Conservation (phyloP, 2,329 filamentous ascomycete species). For the Knoxdaviesia capensis region DNA sequence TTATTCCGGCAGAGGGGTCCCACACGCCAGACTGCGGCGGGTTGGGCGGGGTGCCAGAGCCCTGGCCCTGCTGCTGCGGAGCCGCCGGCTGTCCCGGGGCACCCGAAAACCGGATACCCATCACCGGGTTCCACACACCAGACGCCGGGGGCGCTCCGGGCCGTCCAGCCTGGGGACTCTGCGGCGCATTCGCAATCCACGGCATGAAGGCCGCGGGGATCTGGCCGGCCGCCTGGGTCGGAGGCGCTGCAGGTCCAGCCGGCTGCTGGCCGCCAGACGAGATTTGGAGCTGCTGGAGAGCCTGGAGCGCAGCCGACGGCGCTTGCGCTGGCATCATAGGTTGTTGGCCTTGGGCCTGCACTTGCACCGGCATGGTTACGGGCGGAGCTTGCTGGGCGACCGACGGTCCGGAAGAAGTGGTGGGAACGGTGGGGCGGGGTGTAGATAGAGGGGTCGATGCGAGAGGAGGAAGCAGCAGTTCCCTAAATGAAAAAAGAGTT, state of each 20-base stretch:
- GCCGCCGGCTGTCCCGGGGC: slow-evolving; percentile 9
- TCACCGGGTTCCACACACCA: slow-evolving; percentile 59
- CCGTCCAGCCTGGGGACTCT: slow-evolving; percentile 3
- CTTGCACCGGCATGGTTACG: slow-evolving; percentile 5
- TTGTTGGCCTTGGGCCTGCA: slow-evolving; percentile 4
- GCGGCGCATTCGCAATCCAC: slow-evolving; percentile 5
- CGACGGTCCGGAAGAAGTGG: slow-evolving; percentile 1
- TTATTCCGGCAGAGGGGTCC: slow-evolving; percentile 4
- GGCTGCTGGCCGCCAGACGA: slow-evolving; percentile 26
- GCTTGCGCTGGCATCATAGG: slow-evolving; percentile 1
- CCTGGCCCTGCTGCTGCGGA: slow-evolving; percentile 8
- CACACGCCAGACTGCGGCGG: slow-evolving; percentile 2
- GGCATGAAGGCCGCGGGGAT: slow-evolving; percentile 13
- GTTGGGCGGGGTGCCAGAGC: neutral
- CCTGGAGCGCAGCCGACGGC: neutral
- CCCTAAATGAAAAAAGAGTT: slow-evolving; percentile 13
- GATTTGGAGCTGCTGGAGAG: slow-evolving; percentile 4
- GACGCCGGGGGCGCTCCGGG: slow-evolving; percentile 14
- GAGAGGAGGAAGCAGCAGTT: slow-evolving; percentile 30
- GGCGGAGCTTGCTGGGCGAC: slow-evolving; percentile 4
- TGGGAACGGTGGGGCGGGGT: slow-evolving; percentile 9
- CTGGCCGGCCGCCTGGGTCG: neutral
- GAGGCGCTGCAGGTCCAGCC: slow-evolving; percentile 24
- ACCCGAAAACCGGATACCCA: slow-evolving; percentile 58
- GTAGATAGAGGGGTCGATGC: slow-evolving; percentile 20